These are phyloP conservation scores for Scleroderma citrinum DNA, from an alignment of 768 basidiomycete species.

Conservation along the genomic window DNA sequence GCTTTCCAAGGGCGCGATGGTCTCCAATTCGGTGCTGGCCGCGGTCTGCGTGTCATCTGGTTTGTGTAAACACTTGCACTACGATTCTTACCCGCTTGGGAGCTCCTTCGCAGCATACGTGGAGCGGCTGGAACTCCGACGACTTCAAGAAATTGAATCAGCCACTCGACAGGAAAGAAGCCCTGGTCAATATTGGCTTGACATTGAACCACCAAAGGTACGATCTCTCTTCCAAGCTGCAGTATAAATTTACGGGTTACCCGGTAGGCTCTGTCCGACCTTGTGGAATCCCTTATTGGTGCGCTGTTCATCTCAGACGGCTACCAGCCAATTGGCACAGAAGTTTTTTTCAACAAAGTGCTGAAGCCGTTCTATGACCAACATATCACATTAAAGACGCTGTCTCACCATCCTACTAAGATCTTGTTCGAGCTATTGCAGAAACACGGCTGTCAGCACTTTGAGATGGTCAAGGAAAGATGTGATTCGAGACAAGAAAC, in stretches of 20 bases:
- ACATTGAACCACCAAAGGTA: slow-evolving; percentile 75
- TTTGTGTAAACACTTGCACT: slow-evolving; percentile 54
- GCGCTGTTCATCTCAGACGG: slow-evolving; percentile 75
- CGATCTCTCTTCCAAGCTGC: slow-evolving; percentile 4
- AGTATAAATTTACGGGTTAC: slow-evolving; percentile 3
- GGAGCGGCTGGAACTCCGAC: slow-evolving; percentile 39
- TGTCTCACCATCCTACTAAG: slow-evolving; percentile 75
- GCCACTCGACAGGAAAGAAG: slow-evolving; percentile 45
- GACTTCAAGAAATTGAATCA: slow-evolving; percentile 39
- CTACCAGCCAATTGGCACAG: slow-evolving; percentile 55
- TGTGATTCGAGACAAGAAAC: slow-evolving; percentile 28
- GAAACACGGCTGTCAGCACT: slow-evolving; percentile 62
- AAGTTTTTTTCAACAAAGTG: slow-evolving; percentile 59
- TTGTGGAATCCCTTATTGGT: slow-evolving; percentile 75
- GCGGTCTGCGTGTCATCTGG: slow-evolving; percentile 69
- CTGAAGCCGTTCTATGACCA: slow-evolving; percentile 76
- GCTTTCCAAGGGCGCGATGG: slow-evolving; percentile 68
- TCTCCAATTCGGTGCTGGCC: slow-evolving; percentile 72
- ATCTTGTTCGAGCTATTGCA: slow-evolving; percentile 69
- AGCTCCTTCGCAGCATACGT: slow-evolving; percentile 50
- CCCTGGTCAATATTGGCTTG: slow-evolving; percentile 74
- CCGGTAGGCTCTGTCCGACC: slow-evolving; percentile 64
- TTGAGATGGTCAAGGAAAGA: slow-evolving; percentile 53
- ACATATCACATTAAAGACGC: slow-evolving; percentile 64
- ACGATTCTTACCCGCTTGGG: slow-evolving; percentile 49